phyloP scores from a whole-genome alignment of 805 yeast genomes.

The Priceomyces fermenticarens region DNA sequence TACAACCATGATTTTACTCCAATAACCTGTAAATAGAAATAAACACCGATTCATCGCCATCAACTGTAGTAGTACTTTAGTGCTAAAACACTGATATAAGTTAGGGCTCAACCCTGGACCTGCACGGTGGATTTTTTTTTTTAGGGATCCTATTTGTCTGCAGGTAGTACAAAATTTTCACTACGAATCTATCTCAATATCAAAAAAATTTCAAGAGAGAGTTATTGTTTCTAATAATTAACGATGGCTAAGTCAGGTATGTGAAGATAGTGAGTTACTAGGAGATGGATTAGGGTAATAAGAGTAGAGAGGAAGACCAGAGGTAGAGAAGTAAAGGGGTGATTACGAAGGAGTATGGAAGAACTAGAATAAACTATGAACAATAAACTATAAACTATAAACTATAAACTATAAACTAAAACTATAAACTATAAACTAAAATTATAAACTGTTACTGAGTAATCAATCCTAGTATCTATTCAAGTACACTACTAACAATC shows the following conservation, averaged over 20 bases:
- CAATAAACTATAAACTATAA: too few relatives aligned
- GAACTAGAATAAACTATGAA: neutral
- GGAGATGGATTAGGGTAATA: neutral
- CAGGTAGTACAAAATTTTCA: slow-evolving; percentile 1
- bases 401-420: too few relatives aligned
- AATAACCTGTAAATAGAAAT: slow-evolving; percentile 9
- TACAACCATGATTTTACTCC: slow-evolving; percentile 37
- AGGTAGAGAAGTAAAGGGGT: too few relatives aligned
- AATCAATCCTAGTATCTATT: too few relatives aligned
- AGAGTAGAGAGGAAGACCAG: neutral
- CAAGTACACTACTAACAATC: slow-evolving; percentile 36
- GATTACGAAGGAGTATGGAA: neutral
- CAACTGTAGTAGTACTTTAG: too few relatives aligned
- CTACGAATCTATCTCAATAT: neutral
- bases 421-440: too few relatives aligned
- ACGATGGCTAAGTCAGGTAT: slow-evolving; percentile 69
- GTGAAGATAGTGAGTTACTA: slow-evolving; percentile 21
- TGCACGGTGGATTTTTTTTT: too few relatives aligned
- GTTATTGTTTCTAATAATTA: slow-evolving; percentile 6
- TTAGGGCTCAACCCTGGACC: too few relatives aligned
- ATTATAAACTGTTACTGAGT: too few relatives aligned
- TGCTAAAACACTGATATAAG: too few relatives aligned
- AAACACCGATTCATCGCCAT: neutral
- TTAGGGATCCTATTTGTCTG: too few relatives aligned
- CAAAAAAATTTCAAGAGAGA: slow-evolving; percentile 2